Base-by-base conservation (phyloP, 179 eudicot genomes). In the Beta macrorhiza region DNA sequence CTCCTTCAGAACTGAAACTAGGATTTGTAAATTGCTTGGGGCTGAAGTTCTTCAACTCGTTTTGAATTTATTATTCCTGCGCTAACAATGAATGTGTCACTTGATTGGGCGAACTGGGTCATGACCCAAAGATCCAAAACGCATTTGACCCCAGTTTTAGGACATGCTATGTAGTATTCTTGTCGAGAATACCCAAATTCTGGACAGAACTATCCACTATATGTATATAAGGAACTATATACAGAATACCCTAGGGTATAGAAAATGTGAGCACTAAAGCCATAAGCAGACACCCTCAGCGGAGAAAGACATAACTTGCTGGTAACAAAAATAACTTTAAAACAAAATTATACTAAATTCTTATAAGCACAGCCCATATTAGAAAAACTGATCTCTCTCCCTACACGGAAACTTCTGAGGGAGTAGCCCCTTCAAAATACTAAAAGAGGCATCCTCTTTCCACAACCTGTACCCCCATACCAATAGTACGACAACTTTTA, bases 301-400 rank as follows among this genome's bases (percentile, higher is more conserved):
- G 61, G 62, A 87, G 45, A 52, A 78, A 65, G 42, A 37, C 42
- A 37, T 22, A 65, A 10, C 69, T 65, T 65, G 44, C 69, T 65
- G 29, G 42, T 9, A 65, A 65, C 15, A 3, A 11, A 29, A 44
- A 69, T 29, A 45, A n/a, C 45, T 7, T 8, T n/a, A 8, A 7
- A n/a, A 69, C 7, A 44, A 17, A 32, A 32, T 15, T 0, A 5
- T 19, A 3, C 44, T 32, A 29, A 1, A 67, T 1, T 0, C 17
- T 37, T 67, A 49, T n/a, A 37, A 5, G 19, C 19, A 61, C 29
- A 5, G 72, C 49, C 51, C 72, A 67, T 9, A 67, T 16, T 7
- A 14, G 13, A 22, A 12, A 45, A 44, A 10, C 5, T 67, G 19
- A 37, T n/a, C 47, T 14, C 65, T 45, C 7, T 17, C 52, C 74